Conservation (phyloP, 2,329 filamentous ascomycete genomes). For the Pseudohalonectria lignicola region DNA sequence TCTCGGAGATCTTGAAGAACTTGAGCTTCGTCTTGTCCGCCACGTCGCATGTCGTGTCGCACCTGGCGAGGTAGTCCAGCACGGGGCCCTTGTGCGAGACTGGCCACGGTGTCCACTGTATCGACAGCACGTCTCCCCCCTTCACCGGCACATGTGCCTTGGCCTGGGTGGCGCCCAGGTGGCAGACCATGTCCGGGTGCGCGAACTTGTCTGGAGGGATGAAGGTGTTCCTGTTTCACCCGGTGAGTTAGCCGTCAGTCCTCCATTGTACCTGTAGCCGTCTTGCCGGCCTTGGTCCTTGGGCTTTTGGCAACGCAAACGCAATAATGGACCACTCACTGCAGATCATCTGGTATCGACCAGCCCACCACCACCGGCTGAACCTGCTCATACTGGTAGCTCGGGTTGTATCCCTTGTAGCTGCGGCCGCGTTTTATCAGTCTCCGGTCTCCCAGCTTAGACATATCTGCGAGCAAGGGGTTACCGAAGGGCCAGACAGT, state of each 20-base stretch:
- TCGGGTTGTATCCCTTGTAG: slow-evolving; percentile 17
- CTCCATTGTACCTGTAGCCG: no score
- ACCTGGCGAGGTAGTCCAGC: slow-evolving; percentile 22
- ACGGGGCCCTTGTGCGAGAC: slow-evolving; percentile 18
- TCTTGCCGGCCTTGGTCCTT: no score
- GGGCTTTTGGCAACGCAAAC: no score
- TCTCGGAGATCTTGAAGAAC: slow-evolving; percentile 20
- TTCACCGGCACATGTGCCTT: slow-evolving; percentile 14
- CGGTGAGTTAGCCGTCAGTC: not conserved
- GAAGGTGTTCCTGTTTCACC: slow-evolving; percentile 13
- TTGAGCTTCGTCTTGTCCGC: slow-evolving; percentile 18
- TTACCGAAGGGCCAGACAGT: no score
- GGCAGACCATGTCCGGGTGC: slow-evolving; percentile 16
- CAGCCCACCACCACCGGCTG: slow-evolving; percentile 16
- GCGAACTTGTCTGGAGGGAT: slow-evolving; percentile 12
- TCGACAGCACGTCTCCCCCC: slow-evolving; percentile 14
- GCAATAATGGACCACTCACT: slow-evolving; percentile 10
- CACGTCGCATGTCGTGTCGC: slow-evolving; percentile 17
- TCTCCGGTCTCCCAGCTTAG: not conserved
- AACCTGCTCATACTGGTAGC: slow-evolving; percentile 15
- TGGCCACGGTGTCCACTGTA: slow-evolving; percentile 17
- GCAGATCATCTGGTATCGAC: slow-evolving; percentile 17
- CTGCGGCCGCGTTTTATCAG: slow-evolving; percentile 8
- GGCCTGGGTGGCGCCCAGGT: slow-evolving; percentile 14
- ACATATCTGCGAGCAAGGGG: not conserved